Evolutionary conservation across 495 filamentous ascomycete species (phyloP), one percentile per base, ranked within the genome.

Genomic region (Tuber magnatum): DNA sequence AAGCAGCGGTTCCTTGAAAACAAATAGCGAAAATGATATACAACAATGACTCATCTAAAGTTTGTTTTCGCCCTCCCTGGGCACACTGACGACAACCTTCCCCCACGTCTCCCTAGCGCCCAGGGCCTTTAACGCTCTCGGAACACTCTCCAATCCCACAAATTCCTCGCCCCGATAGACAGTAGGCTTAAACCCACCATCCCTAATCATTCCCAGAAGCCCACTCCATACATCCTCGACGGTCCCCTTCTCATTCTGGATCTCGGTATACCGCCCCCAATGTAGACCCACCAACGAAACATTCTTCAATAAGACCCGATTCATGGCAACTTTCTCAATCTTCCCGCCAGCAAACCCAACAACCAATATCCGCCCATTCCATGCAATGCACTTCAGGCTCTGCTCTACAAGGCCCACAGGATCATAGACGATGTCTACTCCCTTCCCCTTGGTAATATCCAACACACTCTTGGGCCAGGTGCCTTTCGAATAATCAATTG

Each of bases 311-410:
- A 76, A 46, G 38, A 97, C 92, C 84, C 93, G 89, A 83, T 98
- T 98, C 86, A 94, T 88, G 32, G 92, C 92, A 73, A 97, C 88
- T 84, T 95, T 95, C 85, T 98, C 94, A 80, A 97, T 97, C 69
- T 85, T 86, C 0, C 94, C 94, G 0, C 90, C 94, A 7, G 94
- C 93, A 84, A 97, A 98, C 18, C 94, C 94, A 83, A 97, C 90
- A 12, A 98, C 90, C 68, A 97, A 83, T 65, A 98, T 85, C 5
- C 94, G 86, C 12, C 92, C 94, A 83, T 96, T 97, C 94, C 94
- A 98, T 42, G 92, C 90, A 3, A 90, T 90, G 85, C 94, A 97
- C 84, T 94, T 96, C 76, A 93, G 88, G 82, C 89, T 92, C 82
- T 88, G 85, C 75, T 94, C 92, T 39, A 97, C 92, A 85, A 97